Base-by-base conservation (phyloP, 1,284 basidiomycete species). In the Ustilago crameri region DNA sequence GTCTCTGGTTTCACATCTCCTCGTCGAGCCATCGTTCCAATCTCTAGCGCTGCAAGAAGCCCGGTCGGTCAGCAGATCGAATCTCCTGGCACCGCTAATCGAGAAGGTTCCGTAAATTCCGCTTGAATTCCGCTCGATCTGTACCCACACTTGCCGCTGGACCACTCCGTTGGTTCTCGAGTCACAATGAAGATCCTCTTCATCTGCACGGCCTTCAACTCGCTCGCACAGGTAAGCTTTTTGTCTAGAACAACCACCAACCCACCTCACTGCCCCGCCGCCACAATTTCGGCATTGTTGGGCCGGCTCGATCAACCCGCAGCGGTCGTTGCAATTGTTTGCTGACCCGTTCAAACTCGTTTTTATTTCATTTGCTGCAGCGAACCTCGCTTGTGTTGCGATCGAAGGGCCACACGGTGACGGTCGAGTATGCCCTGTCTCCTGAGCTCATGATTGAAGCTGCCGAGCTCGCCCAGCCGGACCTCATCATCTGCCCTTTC, bases 401-500 rank as follows among this genome's bases (percentile, higher is more conserved):
- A 9, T 75, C 82, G 34, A 59, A 81, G 0, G 84, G 83, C 5
- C 83, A 85, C 55, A 64, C 76, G 18, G 78, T 84, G 17, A 83
- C 85, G 12, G 81, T 84, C 46, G 85, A 85, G 57, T 78, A 85
- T 46, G 85, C 85, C 1, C 75, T 83, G 4, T 78, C 75, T 14
- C 79, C 84, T n/a, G 79, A 83, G 22, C 74, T 69, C 20, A 85
- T 86, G 85, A 68, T 84, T n/a, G 57, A 74, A 7, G 85, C 84
- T 2, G 82, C 80, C 24, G 76, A 84, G 42, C 64, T 81, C 23
- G 63, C 76, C 14, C 57, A 82, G 23, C 84, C 85, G 15, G 83
- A 86, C 64, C 61, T 86, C 12, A 78, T 86, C 49, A 58, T 86
- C 35, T 86, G 85, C 62, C 85, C 85, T 0, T 86, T 86, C 71